Evolutionary conservation across 2,329 filamentous ascomycete genomes (phyloP).

Genomic region (Anthostomella pinea): DNA sequence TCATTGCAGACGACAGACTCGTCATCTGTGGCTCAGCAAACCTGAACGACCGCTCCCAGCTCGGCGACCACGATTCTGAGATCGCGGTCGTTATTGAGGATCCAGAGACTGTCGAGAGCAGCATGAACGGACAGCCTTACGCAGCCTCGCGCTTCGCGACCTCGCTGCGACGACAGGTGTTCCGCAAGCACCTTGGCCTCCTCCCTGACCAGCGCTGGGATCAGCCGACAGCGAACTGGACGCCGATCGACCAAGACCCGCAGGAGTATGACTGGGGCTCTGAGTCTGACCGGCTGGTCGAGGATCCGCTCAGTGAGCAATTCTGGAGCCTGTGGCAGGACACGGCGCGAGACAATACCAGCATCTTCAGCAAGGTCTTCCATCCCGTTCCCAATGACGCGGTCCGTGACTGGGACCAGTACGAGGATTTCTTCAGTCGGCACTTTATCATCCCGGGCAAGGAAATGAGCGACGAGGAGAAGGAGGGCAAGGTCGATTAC

Average conservation of each 20-base stretch:
- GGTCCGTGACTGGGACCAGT: constrained; percentile 69
- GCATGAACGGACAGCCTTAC: constrained; percentile 72
- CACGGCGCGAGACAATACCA: constrained; percentile 75
- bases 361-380: constrained; percentile 78
- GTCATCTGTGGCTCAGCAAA: constrained; percentile 87
- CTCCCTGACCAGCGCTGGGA: constrained; percentile 72
- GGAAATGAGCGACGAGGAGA: constrained; percentile 40
- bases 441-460: constrained; percentile 60
- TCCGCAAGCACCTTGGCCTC: constrained; percentile 87
- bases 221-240: constrained; percentile 68
- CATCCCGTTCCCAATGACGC: constrained; percentile 70
- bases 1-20: constrained; percentile 83
- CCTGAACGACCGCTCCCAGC: constrained; percentile 85
- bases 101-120: constrained; percentile 63
- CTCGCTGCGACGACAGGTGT: constrained; percentile 79
- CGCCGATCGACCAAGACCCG: constrained; percentile 65
- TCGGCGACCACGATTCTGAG: constrained; percentile 82
- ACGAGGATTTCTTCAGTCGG: constrained; percentile 66
- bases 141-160: constrained; percentile 73
- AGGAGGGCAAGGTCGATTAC: constrained; percentile 59
- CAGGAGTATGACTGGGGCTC: constrained; percentile 76
- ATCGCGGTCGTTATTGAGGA: constrained; percentile 90
- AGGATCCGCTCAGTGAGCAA: constrained; percentile 66
- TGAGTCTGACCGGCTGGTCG: constrained; percentile 64
- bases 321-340: constrained; percentile 71